phyloP scores from a whole-genome alignment of 768 basidiomycete genomes.

The Lentinus tigrinus region DNA sequence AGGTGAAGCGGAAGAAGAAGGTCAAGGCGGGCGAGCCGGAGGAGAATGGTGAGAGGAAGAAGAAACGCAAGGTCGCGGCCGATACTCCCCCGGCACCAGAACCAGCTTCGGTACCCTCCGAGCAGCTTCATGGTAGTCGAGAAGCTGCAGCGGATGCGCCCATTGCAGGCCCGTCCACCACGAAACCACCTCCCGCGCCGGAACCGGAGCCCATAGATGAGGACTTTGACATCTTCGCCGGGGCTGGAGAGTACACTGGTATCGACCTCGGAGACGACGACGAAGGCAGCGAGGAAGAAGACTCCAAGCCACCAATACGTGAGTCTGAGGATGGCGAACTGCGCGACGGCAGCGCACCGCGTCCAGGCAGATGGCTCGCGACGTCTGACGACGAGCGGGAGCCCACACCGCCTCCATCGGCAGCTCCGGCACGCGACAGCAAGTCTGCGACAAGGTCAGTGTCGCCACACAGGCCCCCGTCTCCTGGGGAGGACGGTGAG shows the following conservation, averaged over 20 bases:
- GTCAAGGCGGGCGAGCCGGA: conserved; percentile 28
- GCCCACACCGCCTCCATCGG: neutral
- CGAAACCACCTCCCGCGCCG: conserved; percentile 26
- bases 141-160: neutral
- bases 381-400: conserved; percentile 20
- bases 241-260: conserved; percentile 79
- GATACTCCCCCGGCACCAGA: neutral
- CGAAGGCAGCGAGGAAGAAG: conserved; percentile 21
- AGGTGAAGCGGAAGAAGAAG: conserved; percentile 57
- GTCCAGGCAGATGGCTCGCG: conserved; percentile 17
- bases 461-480: conserved; percentile 2
- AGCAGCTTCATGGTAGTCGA: too few relatives aligned
- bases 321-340: conserved; percentile 16
- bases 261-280: conserved; percentile 52
- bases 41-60: conserved; percentile 43
- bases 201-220: conserved; percentile 50
- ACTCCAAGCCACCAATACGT: neutral
- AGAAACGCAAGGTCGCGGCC: conserved; percentile 51
- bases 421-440: neutral
- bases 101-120: neutral
- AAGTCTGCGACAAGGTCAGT: conserved; percentile 1
- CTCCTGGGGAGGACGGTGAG: conserved; percentile 35
- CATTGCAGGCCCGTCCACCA: conserved; percentile 21
- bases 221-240: conserved; percentile 87
- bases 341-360: conserved; percentile 1